Base-by-base conservation (phyloP, 2,329 filamentous ascomycete genomes). In the Fusarium proliferatum region DNA sequence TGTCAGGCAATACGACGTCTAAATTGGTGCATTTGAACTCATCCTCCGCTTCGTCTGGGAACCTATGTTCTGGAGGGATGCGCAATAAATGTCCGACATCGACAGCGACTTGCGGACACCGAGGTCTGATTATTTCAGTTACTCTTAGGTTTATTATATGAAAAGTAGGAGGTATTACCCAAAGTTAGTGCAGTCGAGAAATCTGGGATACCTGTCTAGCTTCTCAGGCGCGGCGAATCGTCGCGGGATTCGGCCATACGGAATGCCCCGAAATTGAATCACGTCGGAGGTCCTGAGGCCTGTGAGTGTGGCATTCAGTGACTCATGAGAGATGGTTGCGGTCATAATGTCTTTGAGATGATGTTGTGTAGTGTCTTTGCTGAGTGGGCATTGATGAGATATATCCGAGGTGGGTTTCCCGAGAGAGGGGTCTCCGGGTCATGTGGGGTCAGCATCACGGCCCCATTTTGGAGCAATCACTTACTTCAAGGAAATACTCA, bases 11-110 rank as follows among this genome's bases (percentile, higher is more conserved):
- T 76, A 81, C 7, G 1, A 86, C 79, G 28, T 86, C 83, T 5
- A 86, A 39, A 58, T 85, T 86, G 48, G 84, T 69, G 52, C 85
- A 86, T 26, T 78, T 75, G 9, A 86, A 83, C 68, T 86, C 85
- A 57, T 85, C 82, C 64, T 85, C 81, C 0, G 67, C 70, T 41
- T 84, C 82, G 0, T 9, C 7, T 0, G 67, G 66, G 11, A 69
- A n/a, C 41, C 21, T 1, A 21, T 43, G 15, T 10, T 81, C 76
- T 11, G 80, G 79, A 0, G 85, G 84, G 3, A 85, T 80, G 12
- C 85, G 83, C 28, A 86, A 72, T n/a, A 86, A 72, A 66, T 85
- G 81, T 2, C 84, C 80, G 1, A 85, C 79, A 36, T 86, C 85
- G 3, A 85, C 67, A 21, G 79, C 65, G 4, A 78, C 76, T 53